These are phyloP conservation scores for Clarkia xantiana DNA, from an alignment of 345 rosid genomes.

Conservation along the genomic window DNA sequence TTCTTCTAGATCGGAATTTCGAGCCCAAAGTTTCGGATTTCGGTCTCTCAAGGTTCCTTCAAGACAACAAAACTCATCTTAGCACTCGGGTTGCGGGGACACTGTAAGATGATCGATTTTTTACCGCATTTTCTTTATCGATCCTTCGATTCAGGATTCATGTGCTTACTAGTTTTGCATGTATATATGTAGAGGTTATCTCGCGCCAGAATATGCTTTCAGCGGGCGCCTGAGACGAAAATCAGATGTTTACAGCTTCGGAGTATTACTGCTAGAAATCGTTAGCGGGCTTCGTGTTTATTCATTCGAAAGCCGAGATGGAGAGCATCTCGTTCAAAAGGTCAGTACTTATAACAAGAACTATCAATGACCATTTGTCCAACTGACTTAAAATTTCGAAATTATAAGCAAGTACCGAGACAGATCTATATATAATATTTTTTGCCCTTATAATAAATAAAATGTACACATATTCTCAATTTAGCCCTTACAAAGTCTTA, in stretches of 20 bases:
- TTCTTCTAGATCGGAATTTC: conserved; percentile 34
- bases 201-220: conserved; percentile 45
- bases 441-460: too few species aligned
- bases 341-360: conserved; percentile 8
- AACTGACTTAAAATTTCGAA: not conserved
- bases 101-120: conserved; percentile 19
- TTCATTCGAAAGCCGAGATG: conserved; percentile 28
- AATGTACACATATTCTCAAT: too few species aligned
- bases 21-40: conserved; percentile 51
- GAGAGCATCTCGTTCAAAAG: conserved; percentile 47
- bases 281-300: conserved; percentile 29
- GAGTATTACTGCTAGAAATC: conserved; percentile 47
- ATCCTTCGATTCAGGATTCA: too few species aligned
- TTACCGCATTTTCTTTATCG: too few species aligned
- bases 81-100: conserved; percentile 52
- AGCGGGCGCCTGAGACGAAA: conserved; percentile 34
- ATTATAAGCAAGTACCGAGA: too few species aligned
- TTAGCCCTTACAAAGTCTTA: too few species aligned
- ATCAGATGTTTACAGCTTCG: conserved; percentile 48
- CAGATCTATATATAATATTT: too few species aligned
- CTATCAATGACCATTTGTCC: not conserved
- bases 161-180: too few species aligned
- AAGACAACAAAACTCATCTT: conserved; percentile 26
- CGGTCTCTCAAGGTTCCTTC: conserved; percentile 33
- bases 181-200: conserved; percentile 26